Evolutionary conservation across 2,329 filamentous ascomycete species (phyloP).

Genomic region (Xylariales sp.): DNA sequence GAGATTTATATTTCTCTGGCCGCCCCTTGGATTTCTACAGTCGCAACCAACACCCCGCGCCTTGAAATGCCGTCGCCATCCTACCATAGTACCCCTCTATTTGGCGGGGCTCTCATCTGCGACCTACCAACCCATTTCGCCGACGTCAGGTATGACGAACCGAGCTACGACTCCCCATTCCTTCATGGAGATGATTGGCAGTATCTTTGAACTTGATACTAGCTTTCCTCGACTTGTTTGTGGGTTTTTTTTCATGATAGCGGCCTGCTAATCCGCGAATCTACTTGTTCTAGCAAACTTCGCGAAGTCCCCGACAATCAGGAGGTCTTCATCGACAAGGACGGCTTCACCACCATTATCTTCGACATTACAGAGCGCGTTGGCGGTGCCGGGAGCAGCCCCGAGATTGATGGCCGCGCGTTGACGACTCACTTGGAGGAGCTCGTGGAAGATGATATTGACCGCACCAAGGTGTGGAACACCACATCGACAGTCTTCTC

Average conservation of each 20-base stretch:
- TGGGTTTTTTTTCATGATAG: constrained; percentile 4
- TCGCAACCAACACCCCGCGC: background rate
- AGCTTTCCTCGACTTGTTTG: background rate
- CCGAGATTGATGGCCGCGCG: constrained; percentile 65
- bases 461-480: constrained; percentile 63
- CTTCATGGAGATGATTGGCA: too few species aligned
- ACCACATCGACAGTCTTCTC: constrained; percentile 57
- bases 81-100: constrained; percentile 59
- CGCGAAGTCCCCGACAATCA: constrained; percentile 82
- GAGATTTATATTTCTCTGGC: background rate
- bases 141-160: constrained; percentile 69
- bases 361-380: constrained; percentile 88
- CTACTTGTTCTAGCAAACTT: constrained; percentile 49
- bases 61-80: constrained; percentile 11
- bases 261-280: background rate
- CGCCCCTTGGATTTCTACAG: background rate
- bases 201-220: too few species aligned
- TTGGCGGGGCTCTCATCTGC: constrained; percentile 66
- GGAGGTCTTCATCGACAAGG: constrained; percentile 83
- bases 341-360: constrained; percentile 82
- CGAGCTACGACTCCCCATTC: too few species aligned
- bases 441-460: constrained; percentile 59
- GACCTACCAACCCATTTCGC: constrained; percentile 65
- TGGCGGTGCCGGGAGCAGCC: constrained; percentile 44
- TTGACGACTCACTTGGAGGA: constrained; percentile 66